Percentiles rank a stretch among this genome's conserved stretches.
phyloP scores from a whole-genome alignment of 2,329 filamentous ascomycete species.

The Apiospora sp. region DNA sequence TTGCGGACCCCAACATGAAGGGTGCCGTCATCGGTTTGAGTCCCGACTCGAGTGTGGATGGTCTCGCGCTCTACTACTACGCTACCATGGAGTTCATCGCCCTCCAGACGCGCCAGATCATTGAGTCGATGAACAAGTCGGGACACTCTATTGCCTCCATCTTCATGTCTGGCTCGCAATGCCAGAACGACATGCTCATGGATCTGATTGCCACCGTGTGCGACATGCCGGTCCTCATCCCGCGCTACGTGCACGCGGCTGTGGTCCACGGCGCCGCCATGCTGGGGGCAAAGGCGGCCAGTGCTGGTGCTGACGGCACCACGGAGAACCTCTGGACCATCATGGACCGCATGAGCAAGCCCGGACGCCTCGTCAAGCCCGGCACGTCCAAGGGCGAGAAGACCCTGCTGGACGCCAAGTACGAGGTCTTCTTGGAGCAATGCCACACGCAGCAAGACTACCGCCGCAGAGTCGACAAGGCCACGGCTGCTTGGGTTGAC shows the following conservation, averaged over 20 bases:
- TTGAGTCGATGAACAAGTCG: slow-evolving; percentile 89
- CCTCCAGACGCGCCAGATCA: slow-evolving; percentile 93
- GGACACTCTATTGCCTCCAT: slow-evolving; percentile 91
- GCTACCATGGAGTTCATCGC: slow-evolving; percentile 98
- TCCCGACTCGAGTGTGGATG: slow-evolving; percentile 85
- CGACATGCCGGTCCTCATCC: slow-evolving; percentile 91
- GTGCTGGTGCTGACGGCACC: slow-evolving; percentile 76
- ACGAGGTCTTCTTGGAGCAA: slow-evolving; percentile 94
- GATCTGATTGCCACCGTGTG: slow-evolving; percentile 89
- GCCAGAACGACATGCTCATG: slow-evolving; percentile 94
- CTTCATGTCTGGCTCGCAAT: slow-evolving; percentile 99
- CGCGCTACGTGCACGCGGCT: slow-evolving; percentile 91
- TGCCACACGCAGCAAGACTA: slow-evolving; percentile 86
- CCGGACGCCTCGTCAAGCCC: slow-evolving; percentile 83
- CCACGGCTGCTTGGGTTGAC: slow-evolving; percentile 48
- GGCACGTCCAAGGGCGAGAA: slow-evolving; percentile 76
- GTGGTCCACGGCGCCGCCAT: slow-evolving; percentile 98
- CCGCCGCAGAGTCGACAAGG: slow-evolving; percentile 77
- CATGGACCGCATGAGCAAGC: slow-evolving; percentile 98
- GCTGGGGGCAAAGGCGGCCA: slow-evolving; percentile 97
- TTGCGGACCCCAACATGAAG: slow-evolving; percentile 93
- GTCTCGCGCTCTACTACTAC: slow-evolving; percentile 92
- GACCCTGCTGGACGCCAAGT: slow-evolving; percentile 85
- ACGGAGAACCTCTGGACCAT: slow-evolving; percentile 93
- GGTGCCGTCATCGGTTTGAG: slow-evolving; percentile 87